These are phyloP conservation scores for Mycena alexandri DNA, from an alignment of 768 basidiomycete species.

Conservation along the genomic window DNA sequence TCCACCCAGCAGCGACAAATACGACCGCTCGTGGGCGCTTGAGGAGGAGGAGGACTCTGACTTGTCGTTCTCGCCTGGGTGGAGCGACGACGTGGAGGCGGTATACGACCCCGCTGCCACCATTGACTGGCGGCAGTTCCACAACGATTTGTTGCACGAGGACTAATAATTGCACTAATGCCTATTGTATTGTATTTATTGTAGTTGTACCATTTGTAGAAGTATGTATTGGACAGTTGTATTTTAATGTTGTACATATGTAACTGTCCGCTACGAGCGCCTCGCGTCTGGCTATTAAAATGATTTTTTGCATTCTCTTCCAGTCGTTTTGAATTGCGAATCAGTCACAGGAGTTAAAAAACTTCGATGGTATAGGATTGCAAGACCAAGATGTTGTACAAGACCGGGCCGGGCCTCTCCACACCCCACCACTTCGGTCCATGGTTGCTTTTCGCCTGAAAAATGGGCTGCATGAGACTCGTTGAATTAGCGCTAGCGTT, in stretches of 20 bases:
- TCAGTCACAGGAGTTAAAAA: too few relatives aligned
- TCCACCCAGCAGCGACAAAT: constrained; percentile 45
- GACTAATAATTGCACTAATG: background rate
- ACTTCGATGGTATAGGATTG: too few relatives aligned
- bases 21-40: constrained; percentile 53
- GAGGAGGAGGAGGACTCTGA: constrained; percentile 51
- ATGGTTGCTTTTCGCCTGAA: too few relatives aligned
- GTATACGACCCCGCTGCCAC: constrained; percentile 53
- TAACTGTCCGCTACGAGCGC: background rate
- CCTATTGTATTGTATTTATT: background rate
- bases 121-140: constrained; percentile 72
- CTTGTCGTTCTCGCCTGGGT: constrained; percentile 19
- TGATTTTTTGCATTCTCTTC: too few relatives aligned
- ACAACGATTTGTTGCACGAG: constrained; percentile 52
- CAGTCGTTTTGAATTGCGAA: too few relatives aligned
- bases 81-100: constrained; percentile 41
- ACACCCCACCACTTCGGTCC: too few relatives aligned
- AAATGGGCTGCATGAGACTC: too few relatives aligned
- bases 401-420: too few relatives aligned
- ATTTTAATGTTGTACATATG: constrained; percentile 20
- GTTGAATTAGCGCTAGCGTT: too few relatives aligned
- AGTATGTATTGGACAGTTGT: constrained; percentile 10
- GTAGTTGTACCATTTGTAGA: background rate
- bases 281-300: background rate
- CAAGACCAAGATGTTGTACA: too few relatives aligned